Base-by-base conservation (phyloP, 495 filamentous ascomycete genomes). In the Talaromyces stipitatus region DNA sequence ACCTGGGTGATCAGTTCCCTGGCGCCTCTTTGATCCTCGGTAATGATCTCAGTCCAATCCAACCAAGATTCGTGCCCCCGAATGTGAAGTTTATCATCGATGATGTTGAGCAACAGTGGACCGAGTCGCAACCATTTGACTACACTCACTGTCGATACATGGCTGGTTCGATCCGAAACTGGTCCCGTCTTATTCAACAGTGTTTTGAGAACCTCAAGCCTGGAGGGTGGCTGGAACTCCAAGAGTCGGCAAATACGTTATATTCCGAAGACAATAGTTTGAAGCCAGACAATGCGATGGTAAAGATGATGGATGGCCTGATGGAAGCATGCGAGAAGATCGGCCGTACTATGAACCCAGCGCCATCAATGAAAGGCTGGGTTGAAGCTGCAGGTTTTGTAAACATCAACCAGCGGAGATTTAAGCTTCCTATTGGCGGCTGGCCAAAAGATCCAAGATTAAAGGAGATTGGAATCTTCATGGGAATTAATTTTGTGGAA, bases 21-120 rank as follows among this genome's bases (percentile, higher is more conserved):
- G n/a, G 14, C n/a, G 33, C 33, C 20, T 32, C 62, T 47, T 61
- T 78, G 28, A 58, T 69, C 1, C n/a, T n/a, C n/a, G 73, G 74
- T 2, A 70, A 65, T 22, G 81, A 84, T 58, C 72, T 82, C 4
- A 79, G 75, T 38, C 74, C 78, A 3, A 82, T 81, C 56, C 78
- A 82, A 55, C 77, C 76, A 14, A 56, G 60, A 28, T 78, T 66
- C 64, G 64, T 72, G 7, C 69, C 70, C 5, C 69, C 67, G 2
- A 75, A 72, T 45, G 38, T 69, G 18, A 10, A 38, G 9, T 72
- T 73, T 46, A 43, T 61, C 0, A 64, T 75, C n/a, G 71, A 72
- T 38, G 71, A 75, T 52, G 57, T 14, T 18, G 67, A 69, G 27
- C 38, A 60, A 28, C 55, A 64, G 6, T 74, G 69, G 72, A 36